These are phyloP conservation scores for California macrophylla DNA, from an alignment of 441 rosid genomes.

Conservation along the genomic window DNA sequence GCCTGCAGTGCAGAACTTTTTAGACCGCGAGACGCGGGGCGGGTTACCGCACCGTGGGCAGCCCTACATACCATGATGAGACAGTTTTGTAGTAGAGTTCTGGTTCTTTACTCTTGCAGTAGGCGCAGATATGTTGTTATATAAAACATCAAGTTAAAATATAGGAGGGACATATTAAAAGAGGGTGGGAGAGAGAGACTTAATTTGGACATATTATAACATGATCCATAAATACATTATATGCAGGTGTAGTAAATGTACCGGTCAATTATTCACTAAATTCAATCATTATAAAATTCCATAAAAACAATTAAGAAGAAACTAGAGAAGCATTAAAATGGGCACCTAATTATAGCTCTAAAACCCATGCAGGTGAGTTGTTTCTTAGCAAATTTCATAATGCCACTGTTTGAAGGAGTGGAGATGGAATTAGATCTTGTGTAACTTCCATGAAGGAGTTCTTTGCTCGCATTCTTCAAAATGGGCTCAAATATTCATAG, in stretches of 20 bases:
- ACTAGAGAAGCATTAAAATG: slow-evolving; percentile 11
- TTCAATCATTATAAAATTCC: background rate
- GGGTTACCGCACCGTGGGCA: no score
- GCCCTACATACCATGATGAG: slow-evolving; percentile 63
- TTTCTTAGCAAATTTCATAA: slow-evolving; percentile 87
- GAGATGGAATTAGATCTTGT: slow-evolving; percentile 80
- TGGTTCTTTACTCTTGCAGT: slow-evolving; percentile 91
- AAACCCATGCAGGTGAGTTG: slow-evolving; percentile 82
- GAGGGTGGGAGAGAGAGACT: no score
- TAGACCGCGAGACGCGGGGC: no score
- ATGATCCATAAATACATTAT: background rate
- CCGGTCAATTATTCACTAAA: background rate
- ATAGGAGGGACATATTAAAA: background rate
- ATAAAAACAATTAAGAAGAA: slow-evolving; percentile 8
- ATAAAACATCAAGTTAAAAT: slow-evolving; percentile 10
- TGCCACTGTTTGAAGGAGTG: slow-evolving; percentile 89
- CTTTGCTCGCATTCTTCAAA: slow-evolving; percentile 85
- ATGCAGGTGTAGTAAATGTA: background rate
- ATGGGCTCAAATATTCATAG: slow-evolving; percentile 94
- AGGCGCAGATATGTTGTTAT: slow-evolving; percentile 58
- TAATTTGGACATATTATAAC: background rate
- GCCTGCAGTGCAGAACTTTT: no score
- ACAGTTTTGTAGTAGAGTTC: slow-evolving; percentile 83
- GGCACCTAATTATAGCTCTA: slow-evolving; percentile 71
- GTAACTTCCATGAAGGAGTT: slow-evolving; percentile 88